A percentile compares a stretch with the other conserved stretches of the same genome.
These are phyloP conservation scores for Corylus americana DNA, from an alignment of 306 rosid species.

Conservation along the genomic window DNA sequence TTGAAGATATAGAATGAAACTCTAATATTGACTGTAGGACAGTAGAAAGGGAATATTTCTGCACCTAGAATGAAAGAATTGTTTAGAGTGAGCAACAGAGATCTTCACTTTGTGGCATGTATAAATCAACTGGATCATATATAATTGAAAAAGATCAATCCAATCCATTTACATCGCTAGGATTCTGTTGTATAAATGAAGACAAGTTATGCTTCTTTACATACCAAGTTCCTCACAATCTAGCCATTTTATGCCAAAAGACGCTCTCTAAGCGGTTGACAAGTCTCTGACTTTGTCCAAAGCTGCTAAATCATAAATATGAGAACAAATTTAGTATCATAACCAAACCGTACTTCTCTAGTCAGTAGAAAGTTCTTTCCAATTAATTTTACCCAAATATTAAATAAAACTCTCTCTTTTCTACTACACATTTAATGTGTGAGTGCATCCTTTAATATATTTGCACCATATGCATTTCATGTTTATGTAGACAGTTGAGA, in stretches of 20 bases:
- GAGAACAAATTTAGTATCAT: slow-evolving; percentile 14
- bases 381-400: slow-evolving; percentile 20
- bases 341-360: not conserved
- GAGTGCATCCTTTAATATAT: not conserved
- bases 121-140: not conserved
- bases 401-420: not conserved
- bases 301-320: slow-evolving; percentile 30
- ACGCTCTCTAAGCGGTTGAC: slow-evolving; percentile 32
- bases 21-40: not conserved
- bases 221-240: slow-evolving; percentile 3
- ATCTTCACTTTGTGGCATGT: not conserved
- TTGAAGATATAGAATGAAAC: not conserved
- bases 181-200: not conserved
- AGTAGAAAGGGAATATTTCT: not conserved
- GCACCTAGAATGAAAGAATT: not conserved
- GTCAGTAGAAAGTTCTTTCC: slow-evolving; percentile 18
- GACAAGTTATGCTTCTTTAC: slow-evolving; percentile 11
- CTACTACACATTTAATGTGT: not conserved
- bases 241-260: slow-evolving; percentile 31
- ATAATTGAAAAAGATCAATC: not conserved
- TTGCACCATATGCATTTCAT: not conserved
- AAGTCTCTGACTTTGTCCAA: slow-evolving; percentile 38
- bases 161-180: not conserved
- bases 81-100: not conserved
- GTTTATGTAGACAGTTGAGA: slow-evolving; percentile 11